Evolutionary conservation across 2,329 filamentous ascomycete genomes (phyloP).

Genomic region (Cercospora zeina): DNA sequence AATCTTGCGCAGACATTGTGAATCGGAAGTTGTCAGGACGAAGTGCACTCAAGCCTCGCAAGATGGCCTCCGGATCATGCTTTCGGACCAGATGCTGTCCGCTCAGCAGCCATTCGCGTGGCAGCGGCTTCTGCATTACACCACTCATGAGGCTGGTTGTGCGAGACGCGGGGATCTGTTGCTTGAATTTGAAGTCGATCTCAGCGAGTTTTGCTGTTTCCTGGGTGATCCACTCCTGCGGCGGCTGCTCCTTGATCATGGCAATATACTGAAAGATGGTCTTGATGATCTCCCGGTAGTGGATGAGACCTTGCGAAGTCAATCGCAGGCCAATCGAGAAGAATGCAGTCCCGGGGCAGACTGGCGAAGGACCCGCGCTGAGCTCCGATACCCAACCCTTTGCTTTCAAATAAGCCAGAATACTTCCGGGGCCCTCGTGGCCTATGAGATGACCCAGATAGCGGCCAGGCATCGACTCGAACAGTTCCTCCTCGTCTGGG

Average conservation of each 20-base stretch:
- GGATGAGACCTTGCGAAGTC: slow-evolving; percentile 79
- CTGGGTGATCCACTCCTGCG: slow-evolving; percentile 90
- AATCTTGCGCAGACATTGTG: slow-evolving; percentile 77
- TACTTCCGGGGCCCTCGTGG: slow-evolving; percentile 88
- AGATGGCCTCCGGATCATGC: slow-evolving; percentile 77
- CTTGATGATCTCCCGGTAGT: slow-evolving; percentile 80
- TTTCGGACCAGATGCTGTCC: slow-evolving; percentile 72
- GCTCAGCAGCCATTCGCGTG: slow-evolving; percentile 84
- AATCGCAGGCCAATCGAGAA: slow-evolving; percentile 78
- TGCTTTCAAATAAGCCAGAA: slow-evolving; percentile 83
- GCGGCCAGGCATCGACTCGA: slow-evolving; percentile 76
- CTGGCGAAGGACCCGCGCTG: slow-evolving; percentile 70
- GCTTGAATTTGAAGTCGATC: slow-evolving; percentile 91
- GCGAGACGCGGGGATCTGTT: slow-evolving; percentile 84
- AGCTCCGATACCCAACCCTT: slow-evolving; percentile 88
- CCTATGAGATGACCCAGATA: slow-evolving; percentile 89
- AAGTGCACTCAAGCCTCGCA: slow-evolving; percentile 69
- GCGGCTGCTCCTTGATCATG: slow-evolving; percentile 74
- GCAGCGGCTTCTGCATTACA: slow-evolving; percentile 87
- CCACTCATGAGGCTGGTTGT: slow-evolving; percentile 84
- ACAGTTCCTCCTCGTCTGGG: slow-evolving; percentile 77
- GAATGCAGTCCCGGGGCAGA: slow-evolving; percentile 78
- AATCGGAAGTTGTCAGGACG: slow-evolving; percentile 88
- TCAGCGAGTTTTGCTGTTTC: slow-evolving; percentile 89
- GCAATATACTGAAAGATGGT: slow-evolving; percentile 89